These are phyloP conservation scores for Canna indica DNA, from an alignment of 176 grass and related monocot genomes.

Conservation along the genomic window DNA sequence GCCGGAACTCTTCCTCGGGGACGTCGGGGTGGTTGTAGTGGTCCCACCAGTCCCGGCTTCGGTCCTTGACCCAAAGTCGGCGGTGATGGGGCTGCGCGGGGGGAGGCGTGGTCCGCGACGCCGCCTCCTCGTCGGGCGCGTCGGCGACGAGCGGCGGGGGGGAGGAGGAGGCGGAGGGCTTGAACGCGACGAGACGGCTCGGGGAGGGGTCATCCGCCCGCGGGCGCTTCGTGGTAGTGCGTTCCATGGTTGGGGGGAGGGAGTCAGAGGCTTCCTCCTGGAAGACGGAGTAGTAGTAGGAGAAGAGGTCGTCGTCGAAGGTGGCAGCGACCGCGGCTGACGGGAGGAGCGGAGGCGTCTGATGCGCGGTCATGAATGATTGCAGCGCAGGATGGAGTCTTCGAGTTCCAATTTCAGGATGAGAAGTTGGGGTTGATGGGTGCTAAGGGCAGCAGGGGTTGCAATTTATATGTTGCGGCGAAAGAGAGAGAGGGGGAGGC, in stretches of 20 bases:
- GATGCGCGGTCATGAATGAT: conserved; percentile 30
- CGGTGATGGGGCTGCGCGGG: conserved; percentile 22
- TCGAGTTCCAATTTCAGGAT: not conserved
- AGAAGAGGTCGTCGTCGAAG: conserved; percentile 27
- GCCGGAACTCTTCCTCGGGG: conserved; percentile 58
- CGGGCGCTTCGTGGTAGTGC: conserved; percentile 25
- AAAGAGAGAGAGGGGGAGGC: not conserved
- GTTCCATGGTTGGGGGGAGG: not conserved
- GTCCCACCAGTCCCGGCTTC: conserved; percentile 65
- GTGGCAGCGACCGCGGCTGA: conserved; percentile 7
- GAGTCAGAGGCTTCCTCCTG: conserved; percentile 6
- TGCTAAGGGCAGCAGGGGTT: conserved; percentile 3
- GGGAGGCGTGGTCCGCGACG: not conserved
- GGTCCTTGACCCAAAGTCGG: conserved; percentile 61
- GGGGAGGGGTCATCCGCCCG: conserved; percentile 11
- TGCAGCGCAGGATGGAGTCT: conserved; percentile 4
- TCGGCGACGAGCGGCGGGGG: not conserved
- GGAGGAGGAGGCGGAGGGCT: not conserved
- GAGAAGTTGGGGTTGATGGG: not conserved
- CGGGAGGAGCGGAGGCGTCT: conserved; percentile 9
- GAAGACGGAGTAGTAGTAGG: conserved; percentile 20
- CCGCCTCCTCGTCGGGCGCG: conserved; percentile 4
- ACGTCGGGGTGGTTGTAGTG: conserved; percentile 36
- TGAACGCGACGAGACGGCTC: not conserved
- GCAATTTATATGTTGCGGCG: conserved; percentile 17